These are phyloP conservation scores for Fusarium citri DNA, from an alignment of 2,329 filamentous ascomycete species.

Conservation along the genomic window DNA sequence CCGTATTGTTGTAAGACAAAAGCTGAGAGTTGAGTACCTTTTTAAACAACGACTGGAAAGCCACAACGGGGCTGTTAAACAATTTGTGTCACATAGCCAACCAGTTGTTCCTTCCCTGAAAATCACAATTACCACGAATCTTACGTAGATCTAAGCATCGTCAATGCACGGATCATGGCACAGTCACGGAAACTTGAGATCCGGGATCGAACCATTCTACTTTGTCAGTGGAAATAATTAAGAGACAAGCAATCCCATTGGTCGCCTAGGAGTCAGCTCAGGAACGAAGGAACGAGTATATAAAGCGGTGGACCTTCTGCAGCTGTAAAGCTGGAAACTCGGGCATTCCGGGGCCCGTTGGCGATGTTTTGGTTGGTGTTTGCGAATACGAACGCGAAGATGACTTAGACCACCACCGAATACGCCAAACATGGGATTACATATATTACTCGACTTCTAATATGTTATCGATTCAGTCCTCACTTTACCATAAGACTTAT, in stretches of 20 bases:
- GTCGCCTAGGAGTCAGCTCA: background rate
- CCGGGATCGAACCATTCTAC: slow-evolving; percentile 35
- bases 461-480: slow-evolving; percentile 31
- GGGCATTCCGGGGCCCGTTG: slow-evolving; percentile 20
- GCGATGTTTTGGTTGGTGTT: background rate
- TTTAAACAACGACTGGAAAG: background rate
- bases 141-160: background rate
- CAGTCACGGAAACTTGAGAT: slow-evolving; percentile 33
- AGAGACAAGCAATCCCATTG: slow-evolving; percentile 14
- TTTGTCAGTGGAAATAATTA: background rate
- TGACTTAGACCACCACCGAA: slow-evolving; percentile 8
- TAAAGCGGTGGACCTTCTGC: slow-evolving; percentile 6
- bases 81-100: background rate
- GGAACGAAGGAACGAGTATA: background rate
- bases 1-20: background rate
- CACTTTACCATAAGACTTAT: slow-evolving; percentile 24
- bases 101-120: slow-evolving; percentile 3
- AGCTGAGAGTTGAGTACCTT: background rate
- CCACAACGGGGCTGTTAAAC: background rate
- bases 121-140: background rate
- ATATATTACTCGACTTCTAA: background rate
- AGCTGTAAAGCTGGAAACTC: slow-evolving; percentile 2
- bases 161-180: slow-evolving; percentile 23
- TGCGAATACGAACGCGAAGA: slow-evolving; percentile 33
- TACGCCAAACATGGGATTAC: slow-evolving; percentile 1